phyloP scores from a whole-genome alignment of 306 rosid genomes.

The Fragaria ananassa region DNA sequence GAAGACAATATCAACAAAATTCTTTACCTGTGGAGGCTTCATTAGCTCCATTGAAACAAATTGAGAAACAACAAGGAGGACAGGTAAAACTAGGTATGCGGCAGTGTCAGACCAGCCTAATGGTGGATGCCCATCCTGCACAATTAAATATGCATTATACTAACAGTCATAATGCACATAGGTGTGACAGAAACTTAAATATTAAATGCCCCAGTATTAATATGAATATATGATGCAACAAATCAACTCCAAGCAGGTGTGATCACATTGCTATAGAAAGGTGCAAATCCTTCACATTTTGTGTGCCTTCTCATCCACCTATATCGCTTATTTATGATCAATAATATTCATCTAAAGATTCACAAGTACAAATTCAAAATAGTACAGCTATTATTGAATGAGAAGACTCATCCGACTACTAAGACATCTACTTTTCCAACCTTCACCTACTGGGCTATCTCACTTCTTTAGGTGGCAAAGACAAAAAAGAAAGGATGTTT shows the following conservation, averaged over 20 bases:
- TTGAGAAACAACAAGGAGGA: constrained; percentile 83
- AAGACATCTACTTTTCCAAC: background rate
- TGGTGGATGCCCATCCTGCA: constrained; percentile 99
- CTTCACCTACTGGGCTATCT: no score
- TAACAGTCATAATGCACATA: constrained; percentile 13
- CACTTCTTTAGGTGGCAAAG: background rate
- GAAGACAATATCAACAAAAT: constrained; percentile 7
- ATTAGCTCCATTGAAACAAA: constrained; percentile 91
- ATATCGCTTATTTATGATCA: background rate
- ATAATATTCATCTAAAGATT: constrained; percentile 14
- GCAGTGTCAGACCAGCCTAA: constrained; percentile 90
- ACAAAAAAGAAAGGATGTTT: background rate
- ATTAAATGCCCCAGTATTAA: background rate
- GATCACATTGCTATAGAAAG: background rate
- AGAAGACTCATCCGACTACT: background rate
- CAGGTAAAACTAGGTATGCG: constrained; percentile 91
- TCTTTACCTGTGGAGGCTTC: constrained; percentile 94
- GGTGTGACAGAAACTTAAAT: background rate
- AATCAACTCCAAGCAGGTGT: constrained; percentile 5
- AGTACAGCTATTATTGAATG: background rate
- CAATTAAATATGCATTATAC: constrained; percentile 19
- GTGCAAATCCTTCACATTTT: constrained; percentile 2
- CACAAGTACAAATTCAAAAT: background rate
- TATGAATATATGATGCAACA: background rate
- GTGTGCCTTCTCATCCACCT: background rate